Base-by-base conservation (phyloP, 2,329 filamentous ascomycete species). In the Pseudogymnoascus sp. region DNA sequence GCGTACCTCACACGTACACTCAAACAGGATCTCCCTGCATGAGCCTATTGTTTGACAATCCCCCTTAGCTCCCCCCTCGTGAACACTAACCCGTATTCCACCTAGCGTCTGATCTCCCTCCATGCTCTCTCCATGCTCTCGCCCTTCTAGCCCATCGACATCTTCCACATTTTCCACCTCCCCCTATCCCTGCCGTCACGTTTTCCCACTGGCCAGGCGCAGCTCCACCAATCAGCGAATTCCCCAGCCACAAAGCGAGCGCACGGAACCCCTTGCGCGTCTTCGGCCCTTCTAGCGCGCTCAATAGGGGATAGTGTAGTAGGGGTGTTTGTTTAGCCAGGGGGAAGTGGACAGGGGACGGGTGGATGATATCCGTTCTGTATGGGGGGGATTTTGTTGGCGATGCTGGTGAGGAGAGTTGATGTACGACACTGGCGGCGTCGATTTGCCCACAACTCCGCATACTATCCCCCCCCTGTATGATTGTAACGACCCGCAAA, bases 21-120 rank as follows among this genome's bases (percentile, higher is more conserved):
- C 1, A 34, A 57, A 12, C 51, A 14, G n/a, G 8, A 57, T 57
- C 51, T 57, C 29, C 51, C 16, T 57, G 47, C 47, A 57, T 57
- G n/a, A 57, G 47, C 47, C 45, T 57, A 57, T 57, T 57, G 47
- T 57, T 57, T 57, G 47, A 57, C 47, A 57, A 57, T 57, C 29
- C n/a, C 47, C 47, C 2, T 29, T 18, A 34, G 26, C 29, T 34
- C 8, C 47, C 29, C 8, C 2, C n/a, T 57, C 29, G n/a, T 4
- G n/a, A 26, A 34, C 26, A 57, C 47, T 11, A 34, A 18, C 26
- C 47, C 26, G 2, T 18, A 57, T 57, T 3, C 47, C 18, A 26
- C 29, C n/a, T 57, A 57, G 47, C 10, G 26, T 8, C 7, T 18
- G 10, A 34, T 57, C 29, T 18, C n/a, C 5, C 4, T 6, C 47